These are phyloP conservation scores for Phytopythium vexans DNA, from an alignment of 352 stramenopile genomes.

Conservation along the genomic window DNA sequence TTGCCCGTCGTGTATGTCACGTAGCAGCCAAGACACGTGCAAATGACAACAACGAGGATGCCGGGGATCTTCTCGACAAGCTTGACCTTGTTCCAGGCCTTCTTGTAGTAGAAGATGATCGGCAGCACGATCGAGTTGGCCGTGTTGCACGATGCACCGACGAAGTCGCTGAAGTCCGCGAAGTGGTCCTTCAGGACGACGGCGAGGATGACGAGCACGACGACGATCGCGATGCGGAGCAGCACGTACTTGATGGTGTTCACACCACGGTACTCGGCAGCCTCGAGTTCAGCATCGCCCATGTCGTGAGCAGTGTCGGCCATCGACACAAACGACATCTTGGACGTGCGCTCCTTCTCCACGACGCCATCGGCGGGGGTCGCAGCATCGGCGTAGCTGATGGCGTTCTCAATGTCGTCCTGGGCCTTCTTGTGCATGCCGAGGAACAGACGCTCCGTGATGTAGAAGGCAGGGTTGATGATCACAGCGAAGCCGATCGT, in stretches of 20 bases:
- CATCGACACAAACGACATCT: conserved; percentile 1
- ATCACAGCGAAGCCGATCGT: conserved; percentile 22
- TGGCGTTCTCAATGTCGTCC: conserved; percentile 8
- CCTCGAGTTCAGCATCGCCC: conserved; percentile 26
- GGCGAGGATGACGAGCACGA: conserved; percentile 25
- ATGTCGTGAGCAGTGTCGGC: conserved; percentile 12
- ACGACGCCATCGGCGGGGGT: not conserved
- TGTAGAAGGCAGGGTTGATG: conserved; percentile 20
- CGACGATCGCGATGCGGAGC: conserved; percentile 38
- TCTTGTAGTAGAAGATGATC: conserved; percentile 58
- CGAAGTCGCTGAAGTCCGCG: conserved; percentile 52
- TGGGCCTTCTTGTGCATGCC: conserved; percentile 19
- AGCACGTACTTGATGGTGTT: conserved; percentile 39
- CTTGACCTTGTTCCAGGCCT: conserved; percentile 31
- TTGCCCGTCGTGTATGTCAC: conserved; percentile 28
- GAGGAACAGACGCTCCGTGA: conserved; percentile 15
- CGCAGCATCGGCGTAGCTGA: conserved; percentile 8
- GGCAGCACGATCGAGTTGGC: conserved; percentile 59
- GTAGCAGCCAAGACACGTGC: conserved; percentile 24
- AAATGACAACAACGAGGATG: conserved; percentile 18
- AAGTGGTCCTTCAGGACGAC: conserved; percentile 34
- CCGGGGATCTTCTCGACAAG: conserved; percentile 22
- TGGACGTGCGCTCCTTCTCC: conserved; percentile 5
- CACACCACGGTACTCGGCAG: conserved; percentile 31
- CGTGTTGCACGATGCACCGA: conserved; percentile 49